These are phyloP conservation scores for Phytophthora kernoviae DNA, from an alignment of 352 stramenopile species.

Conservation along the genomic window DNA sequence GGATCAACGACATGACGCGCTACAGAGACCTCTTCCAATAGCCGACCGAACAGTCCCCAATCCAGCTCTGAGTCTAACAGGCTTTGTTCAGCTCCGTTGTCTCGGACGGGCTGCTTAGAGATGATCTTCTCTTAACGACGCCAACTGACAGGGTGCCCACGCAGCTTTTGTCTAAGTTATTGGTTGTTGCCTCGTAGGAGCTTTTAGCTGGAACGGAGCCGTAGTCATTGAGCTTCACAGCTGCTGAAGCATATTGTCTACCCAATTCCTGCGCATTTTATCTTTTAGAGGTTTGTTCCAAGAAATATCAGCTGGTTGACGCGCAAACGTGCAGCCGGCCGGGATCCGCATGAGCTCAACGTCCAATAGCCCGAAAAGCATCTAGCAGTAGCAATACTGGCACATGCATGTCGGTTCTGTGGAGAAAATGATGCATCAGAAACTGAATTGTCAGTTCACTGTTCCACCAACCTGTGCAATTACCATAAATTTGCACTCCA, in stretches of 20 bases:
- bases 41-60: neutral
- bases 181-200: neutral
- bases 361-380: neutral
- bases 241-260: neutral
- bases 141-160: neutral
- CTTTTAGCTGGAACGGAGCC: neutral
- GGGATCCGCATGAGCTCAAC: neutral
- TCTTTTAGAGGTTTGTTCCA: neutral
- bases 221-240: neutral
- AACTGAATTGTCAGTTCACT: constrained; percentile 24
- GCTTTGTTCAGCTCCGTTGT: neutral
- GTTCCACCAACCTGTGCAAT: constrained; percentile 33
- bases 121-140: neutral
- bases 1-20: neutral
- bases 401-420: neutral
- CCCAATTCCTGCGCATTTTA: neutral
- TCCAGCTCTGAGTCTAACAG: neutral
- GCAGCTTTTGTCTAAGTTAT: neutral
- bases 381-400: neutral
- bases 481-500: constrained; percentile 2
- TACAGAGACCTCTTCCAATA: neutral
- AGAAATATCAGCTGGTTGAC: neutral
- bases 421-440: neutral
- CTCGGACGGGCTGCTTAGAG: neutral
- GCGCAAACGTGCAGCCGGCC: neutral